Base-by-base conservation (phyloP, 305 asterid species). In the Stenogyne calaminthoides region DNA sequence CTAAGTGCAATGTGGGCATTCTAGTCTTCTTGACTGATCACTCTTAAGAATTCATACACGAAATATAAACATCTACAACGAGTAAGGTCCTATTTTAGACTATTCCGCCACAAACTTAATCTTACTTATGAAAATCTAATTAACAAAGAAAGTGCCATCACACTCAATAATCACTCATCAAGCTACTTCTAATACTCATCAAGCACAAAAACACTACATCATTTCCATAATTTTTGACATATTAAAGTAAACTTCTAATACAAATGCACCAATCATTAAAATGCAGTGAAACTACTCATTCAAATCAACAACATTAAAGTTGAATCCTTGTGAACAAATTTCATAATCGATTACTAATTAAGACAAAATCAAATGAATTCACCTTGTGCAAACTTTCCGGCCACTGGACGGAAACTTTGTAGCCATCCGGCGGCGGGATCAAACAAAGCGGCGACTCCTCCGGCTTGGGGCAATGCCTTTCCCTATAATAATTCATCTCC, bases 331-430 rank as follows among this genome's bases (percentile, higher is more conserved):
- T 16, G 12, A 47, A 54, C 42, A 42, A 68, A 15, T 64, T 11
- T 15, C 32, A 34, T 36, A 15, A 70, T 65, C 1, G 42, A 12
- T 61, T 2, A 14, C 29, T 40, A 27, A 52, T 55, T n/a, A 20
- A 27, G 57, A 11, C 0, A 6, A 75, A 68, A 25, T 8, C 22
- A 46, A 59, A 16, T 3, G 9, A 63, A 9, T 12, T 68, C 55
- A 95, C 99, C 99, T 91, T 95, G 44, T 87, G 82, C 88, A 95
- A 83, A 74, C 99, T 95, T 39, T 91, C 93, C 20, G 98, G 99
- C 98, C 99, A 95, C 73, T 80, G 92, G 63, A 95, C 97, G 0
- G 98, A 75, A 51, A 89, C 85, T 68, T 85, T 84, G 68, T 95
- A 95, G 19, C 96, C 99, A 10, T 76, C 68, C 2, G 98, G 96